phyloP scores from a whole-genome alignment of 805 yeast species.

The Brettanomyces custersianus region DNA sequence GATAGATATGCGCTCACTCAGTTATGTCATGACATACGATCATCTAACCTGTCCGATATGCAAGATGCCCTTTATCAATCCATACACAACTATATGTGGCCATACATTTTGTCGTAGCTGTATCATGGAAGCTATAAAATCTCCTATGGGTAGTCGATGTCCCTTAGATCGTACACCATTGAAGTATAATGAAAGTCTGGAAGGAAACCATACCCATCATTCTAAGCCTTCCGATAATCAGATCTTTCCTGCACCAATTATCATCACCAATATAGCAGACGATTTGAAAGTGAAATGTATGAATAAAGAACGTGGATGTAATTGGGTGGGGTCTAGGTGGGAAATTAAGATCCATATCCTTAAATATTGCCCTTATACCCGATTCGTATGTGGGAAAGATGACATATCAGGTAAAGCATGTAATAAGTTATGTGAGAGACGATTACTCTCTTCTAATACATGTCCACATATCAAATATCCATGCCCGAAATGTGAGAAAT shows the following conservation, averaged over 20 bases:
- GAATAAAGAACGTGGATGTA: slow-evolving; percentile 44
- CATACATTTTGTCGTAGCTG: slow-evolving; percentile 60
- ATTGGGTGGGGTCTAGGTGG: slow-evolving; percentile 52
- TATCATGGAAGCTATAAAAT: slow-evolving; percentile 35
- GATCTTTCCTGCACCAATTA: slow-evolving; percentile 44
- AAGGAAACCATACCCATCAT: neutral
- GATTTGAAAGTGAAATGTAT: slow-evolving; percentile 51
- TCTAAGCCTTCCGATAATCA: slow-evolving; percentile 15
- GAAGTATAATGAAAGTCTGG: slow-evolving; percentile 4
- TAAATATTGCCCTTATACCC: slow-evolving; percentile 29
- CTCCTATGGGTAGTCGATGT: slow-evolving; percentile 33
- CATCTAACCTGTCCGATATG: slow-evolving; percentile 53
- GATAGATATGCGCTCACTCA: slow-evolving; percentile 19
- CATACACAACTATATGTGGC: slow-evolving; percentile 57
- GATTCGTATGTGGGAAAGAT: slow-evolving; percentile 26
- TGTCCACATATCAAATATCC: slow-evolving; percentile 32
- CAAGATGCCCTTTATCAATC: slow-evolving; percentile 51
- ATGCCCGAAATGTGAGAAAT: slow-evolving; percentile 30
- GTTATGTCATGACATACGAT: slow-evolving; percentile 19
- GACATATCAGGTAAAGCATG: slow-evolving; percentile 11
- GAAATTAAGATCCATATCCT: slow-evolving; percentile 41
- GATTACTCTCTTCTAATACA: slow-evolving; percentile 8
- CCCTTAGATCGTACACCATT: slow-evolving; percentile 55
- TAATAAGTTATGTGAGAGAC: slow-evolving; percentile 14
- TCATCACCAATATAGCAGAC: slow-evolving; percentile 51